A percentile compares a stretch with the other conserved stretches of the same genome.
These are phyloP conservation scores for Lentinula sp. DNA, from an alignment of 768 basidiomycete genomes.

Conservation along the genomic window DNA sequence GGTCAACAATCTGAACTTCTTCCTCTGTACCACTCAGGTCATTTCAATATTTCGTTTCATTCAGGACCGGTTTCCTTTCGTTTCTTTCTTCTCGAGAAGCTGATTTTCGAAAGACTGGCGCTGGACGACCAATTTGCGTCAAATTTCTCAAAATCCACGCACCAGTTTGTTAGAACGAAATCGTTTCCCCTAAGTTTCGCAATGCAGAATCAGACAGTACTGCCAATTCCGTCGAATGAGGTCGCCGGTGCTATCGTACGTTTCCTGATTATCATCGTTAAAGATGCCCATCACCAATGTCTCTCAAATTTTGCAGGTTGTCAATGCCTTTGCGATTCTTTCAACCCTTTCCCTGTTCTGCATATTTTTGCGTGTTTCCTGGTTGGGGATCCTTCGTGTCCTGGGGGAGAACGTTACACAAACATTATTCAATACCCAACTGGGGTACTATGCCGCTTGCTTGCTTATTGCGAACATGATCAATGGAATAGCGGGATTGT, in stretches of 20 bases:
- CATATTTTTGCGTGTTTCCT: slow-evolving; percentile 41
- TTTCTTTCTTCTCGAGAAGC: slow-evolving; percentile 16
- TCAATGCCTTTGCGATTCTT: slow-evolving; percentile 47
- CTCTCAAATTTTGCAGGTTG: slow-evolving; percentile 24
- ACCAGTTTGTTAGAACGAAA: neutral
- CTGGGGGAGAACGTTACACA: slow-evolving; percentile 18
- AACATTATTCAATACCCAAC: slow-evolving; percentile 63
- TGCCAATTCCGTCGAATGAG: slow-evolving; percentile 23
- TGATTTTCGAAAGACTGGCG: slow-evolving; percentile 26
- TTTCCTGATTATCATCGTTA: neutral
- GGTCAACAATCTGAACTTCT: slow-evolving; percentile 12
- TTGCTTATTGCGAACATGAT: slow-evolving; percentile 55
- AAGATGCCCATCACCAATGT: neutral
- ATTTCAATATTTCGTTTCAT: slow-evolving; percentile 14
- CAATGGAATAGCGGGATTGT: slow-evolving; percentile 45
- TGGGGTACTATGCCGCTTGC: slow-evolving; percentile 64
- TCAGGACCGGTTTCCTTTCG: slow-evolving; percentile 27
- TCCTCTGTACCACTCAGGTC: slow-evolving; percentile 12
- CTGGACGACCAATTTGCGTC: slow-evolving; percentile 31
- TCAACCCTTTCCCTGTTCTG: slow-evolving; percentile 48
- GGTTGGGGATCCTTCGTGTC: slow-evolving; percentile 34
- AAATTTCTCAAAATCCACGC: neutral
- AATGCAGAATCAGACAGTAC: slow-evolving; percentile 5
- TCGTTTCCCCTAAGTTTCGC: neutral
- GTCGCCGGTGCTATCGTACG: slow-evolving; percentile 34